Evolutionary conservation across 2,329 filamentous ascomycete species (phyloP), one percentile per base, ranked within the genome.

Genomic region (Exserohilum turcica): DNA sequence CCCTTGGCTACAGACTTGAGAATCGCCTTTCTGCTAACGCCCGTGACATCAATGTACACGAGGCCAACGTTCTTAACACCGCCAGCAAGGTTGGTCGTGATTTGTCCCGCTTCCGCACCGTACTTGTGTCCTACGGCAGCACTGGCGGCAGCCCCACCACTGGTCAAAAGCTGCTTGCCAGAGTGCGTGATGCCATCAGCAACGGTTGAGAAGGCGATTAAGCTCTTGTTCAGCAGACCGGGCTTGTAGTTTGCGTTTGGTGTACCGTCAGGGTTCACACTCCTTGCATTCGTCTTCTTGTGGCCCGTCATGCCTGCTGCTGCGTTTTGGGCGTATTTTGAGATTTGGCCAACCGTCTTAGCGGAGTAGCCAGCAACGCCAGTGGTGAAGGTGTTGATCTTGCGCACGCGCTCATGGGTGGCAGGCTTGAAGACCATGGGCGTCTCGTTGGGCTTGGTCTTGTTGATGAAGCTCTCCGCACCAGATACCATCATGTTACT

Each of bases 201-300:
- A 38, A 99, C 85, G 0, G 94, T 99, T 33, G 89, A 91, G 74
- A 97, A 97, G 0, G 94, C 94, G 79, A 99, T 97, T 79, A 99
- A 80, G 58, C 88, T 92, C 81, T 96, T 97, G 78, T 99, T 99
- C 61, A 99, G 78, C 27, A 99, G 78, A 5, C 94, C 93, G 0
- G 94, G 93, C 76, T 96, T 96, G 77, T 94, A 95, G 15, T 79
- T 76, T 15, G 79, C 72, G 33, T 80, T 75, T 3, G 82, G 80
- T 45, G 86, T 86, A 31, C 90, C 90, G 56, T 92, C 85, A 54
- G 86, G 84, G 54, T 90, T 90, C 53, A 82, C 84, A 1, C 87
- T 86, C 65, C 83, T 85, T 16, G 82, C 63, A 76, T 82, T 54
- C 73, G 78, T 77, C 45, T 82, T 80, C 15, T 84, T 83, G 52